phyloP scores from a whole-genome alignment of 768 basidiomycete species.

The Coprinopsis cinerea region DNA sequence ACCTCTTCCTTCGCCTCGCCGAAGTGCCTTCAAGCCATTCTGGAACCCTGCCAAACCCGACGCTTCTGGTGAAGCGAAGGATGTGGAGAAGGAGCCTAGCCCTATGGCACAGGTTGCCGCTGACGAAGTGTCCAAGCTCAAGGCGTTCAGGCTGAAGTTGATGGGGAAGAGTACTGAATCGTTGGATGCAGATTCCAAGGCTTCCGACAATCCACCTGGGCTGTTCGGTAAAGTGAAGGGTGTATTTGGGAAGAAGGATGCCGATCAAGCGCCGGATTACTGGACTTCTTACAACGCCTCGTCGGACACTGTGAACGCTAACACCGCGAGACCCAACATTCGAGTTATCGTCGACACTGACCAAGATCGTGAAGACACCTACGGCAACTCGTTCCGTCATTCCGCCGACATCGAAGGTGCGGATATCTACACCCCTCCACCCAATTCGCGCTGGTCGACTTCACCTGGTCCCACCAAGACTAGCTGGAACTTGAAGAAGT shows the following conservation, averaged over 20 bases:
- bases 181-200: conserved; percentile 5
- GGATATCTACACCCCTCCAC: too few relatives aligned
- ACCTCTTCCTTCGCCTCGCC: conserved; percentile 40
- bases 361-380: background rate
- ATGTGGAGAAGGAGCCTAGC: too few relatives aligned
- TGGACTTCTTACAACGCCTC: conserved; percentile 6
- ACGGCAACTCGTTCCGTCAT: background rate
- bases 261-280: conserved; percentile 7
- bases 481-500: conserved; percentile 3
- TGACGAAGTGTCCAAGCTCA: conserved; percentile 34
- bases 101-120: too few relatives aligned
- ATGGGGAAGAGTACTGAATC: background rate
- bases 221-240: conserved; percentile 35
- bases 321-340: conserved; percentile 7
- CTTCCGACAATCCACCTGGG: too few relatives aligned
- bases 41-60: too few relatives aligned
- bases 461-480: conserved; percentile 5
- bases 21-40: conserved; percentile 30
- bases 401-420: too few relatives aligned
- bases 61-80: too few relatives aligned
- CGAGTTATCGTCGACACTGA: conserved; percentile 10
- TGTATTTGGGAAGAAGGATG: conserved; percentile 19
- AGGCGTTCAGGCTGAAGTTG: conserved; percentile 39
- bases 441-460: conserved; percentile 14
- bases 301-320: background rate